A percentile compares a stretch with the other conserved stretches of the same genome.
These are phyloP conservation scores for Exophiala sp. DNA, from an alignment of 2,329 filamentous ascomycete species.

Conservation along the genomic window DNA sequence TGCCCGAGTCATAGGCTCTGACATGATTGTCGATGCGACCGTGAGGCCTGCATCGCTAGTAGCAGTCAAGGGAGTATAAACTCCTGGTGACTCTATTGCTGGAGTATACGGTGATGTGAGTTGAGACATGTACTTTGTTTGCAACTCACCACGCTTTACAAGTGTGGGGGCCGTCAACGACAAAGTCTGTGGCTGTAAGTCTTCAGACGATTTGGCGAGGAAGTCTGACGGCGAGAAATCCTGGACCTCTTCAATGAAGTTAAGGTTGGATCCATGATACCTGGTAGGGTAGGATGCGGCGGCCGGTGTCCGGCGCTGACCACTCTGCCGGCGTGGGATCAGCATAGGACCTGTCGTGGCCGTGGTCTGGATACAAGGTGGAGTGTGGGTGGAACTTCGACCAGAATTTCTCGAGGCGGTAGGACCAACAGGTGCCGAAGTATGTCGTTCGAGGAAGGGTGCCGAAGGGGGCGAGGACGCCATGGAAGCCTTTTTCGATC, in stretches of 20 bases:
- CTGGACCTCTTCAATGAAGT: constrained; percentile 37
- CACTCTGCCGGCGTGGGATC: constrained; percentile 24
- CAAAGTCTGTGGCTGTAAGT: constrained; percentile 26
- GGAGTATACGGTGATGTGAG: constrained; percentile 26
- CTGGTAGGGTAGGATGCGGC: constrained; percentile 37
- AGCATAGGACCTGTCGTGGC: constrained; percentile 30
- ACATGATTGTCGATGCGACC: constrained; percentile 31
- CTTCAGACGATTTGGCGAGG: constrained; percentile 37
- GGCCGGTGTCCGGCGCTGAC: constrained; percentile 24
- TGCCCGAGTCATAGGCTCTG: constrained; percentile 44
- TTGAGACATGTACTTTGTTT: constrained; percentile 26
- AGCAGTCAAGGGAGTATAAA: constrained; percentile 24
- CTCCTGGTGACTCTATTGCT: constrained; percentile 29
- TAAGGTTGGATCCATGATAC: constrained; percentile 34
- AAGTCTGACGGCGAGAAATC: constrained; percentile 44
- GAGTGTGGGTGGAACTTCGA: constrained; percentile 22
- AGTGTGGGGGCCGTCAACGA: constrained; percentile 29
- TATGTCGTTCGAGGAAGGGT: constrained; percentile 26
- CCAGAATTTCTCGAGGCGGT: constrained; percentile 5
- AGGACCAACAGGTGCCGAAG: constrained; percentile 21
- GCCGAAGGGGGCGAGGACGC: constrained; percentile 22
- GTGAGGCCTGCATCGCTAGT: constrained; percentile 31
- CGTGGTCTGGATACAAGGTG: constrained; percentile 36
- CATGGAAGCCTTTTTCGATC: constrained; percentile 14
- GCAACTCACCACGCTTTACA: constrained; percentile 29